Conservation (phyloP, 805 yeast genomes). For the Hanseniaspora mollemarum region DNA sequence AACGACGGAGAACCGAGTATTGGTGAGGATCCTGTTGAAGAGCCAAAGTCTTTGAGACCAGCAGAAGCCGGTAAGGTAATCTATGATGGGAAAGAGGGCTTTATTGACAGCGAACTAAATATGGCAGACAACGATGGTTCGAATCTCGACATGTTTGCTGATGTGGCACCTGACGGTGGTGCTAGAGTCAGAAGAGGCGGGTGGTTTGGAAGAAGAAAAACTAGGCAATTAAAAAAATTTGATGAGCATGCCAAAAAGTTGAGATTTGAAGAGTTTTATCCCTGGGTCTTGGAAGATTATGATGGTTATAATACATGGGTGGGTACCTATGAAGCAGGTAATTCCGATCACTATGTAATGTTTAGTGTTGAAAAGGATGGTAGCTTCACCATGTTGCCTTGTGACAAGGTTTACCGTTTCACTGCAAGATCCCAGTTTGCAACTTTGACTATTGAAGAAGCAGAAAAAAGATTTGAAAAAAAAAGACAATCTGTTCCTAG, state of each 20-base stretch:
- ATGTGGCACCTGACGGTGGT: conserved; percentile 87
- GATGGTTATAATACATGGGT: conserved; percentile 92
- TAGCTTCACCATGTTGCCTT: conserved; percentile 79
- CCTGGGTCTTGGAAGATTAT: conserved; percentile 97
- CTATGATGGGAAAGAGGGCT: conserved; percentile 32
- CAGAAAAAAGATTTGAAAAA: conserved; percentile 86
- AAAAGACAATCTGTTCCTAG: conserved; percentile 62
- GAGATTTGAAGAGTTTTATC: conserved; percentile 90
- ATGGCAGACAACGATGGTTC: conserved; percentile 15
- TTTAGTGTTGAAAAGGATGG: conserved; percentile 78
- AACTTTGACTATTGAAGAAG: conserved; percentile 88
- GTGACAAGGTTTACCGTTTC: conserved; percentile 85
- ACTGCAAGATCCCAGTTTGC: conserved; percentile 90
- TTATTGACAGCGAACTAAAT: conserved; percentile 33
- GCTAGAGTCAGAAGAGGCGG: conserved; percentile 49
- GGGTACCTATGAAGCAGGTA: conserved; percentile 86
- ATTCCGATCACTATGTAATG: conserved; percentile 72
- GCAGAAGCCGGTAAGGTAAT: conserved; percentile 34
- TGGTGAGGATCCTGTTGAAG: conserved; percentile 25
- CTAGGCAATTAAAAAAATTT: conserved; percentile 69
- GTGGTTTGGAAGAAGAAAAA: conserved; percentile 53
- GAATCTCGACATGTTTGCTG: conserved; percentile 35
- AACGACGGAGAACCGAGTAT: not conserved
- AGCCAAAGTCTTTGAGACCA: conserved; percentile 22
- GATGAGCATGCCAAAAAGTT: conserved; percentile 74